Base-by-base conservation (phyloP, 164 flowering plant species). In the Piper betle region DNA sequence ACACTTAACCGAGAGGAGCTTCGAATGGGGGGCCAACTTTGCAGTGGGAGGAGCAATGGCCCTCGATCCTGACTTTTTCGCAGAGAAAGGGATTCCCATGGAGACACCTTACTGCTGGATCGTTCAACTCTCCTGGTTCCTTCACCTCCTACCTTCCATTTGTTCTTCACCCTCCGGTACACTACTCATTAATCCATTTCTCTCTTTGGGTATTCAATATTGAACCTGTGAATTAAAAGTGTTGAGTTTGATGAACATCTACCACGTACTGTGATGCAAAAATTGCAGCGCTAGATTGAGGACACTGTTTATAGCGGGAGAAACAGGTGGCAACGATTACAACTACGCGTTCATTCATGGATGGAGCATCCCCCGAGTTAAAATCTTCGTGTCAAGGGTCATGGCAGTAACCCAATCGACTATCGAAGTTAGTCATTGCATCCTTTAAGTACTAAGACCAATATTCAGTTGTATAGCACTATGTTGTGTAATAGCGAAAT, bases 21-120 rank as follows among this genome's bases (percentile, higher is more conserved):
- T 46, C 50, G 12, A 8, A 2, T 39, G 58, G 0, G 84, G 84
- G 6, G 77, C 79, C 55, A 84, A 84, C 62, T 84, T 81, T 42
- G 86, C 89, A 0, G 83, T 79, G 5, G 74, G 59, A 0, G 89
- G 89, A 42, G 82, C 89, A 2, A 80, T 83, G 1, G 83, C 82
- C 0, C 60, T 84, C 6, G 77, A 73, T 38, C 12, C 15, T 12
- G 6, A 54, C 2, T 79, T 68, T 62, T 76, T 66, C 52, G 20
- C 46, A 4, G 69, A 70, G 25, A 72, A 56, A 52, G 66, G 68
- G 1, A 37, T 81, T 39, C 3, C 3, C 2, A 42, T 9, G 58
- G 5, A 38, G 3, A 19, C 39, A 15, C 69, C 64, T 25, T n/a
- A 58, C n/a, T 65, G 78, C 56, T 41, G 74, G 48, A 60, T 63